Evolutionary conservation across 1,284 basidiomycete species (phyloP), one percentile per base, ranked within the genome.

Genomic region (Boletellus deceptivus): DNA sequence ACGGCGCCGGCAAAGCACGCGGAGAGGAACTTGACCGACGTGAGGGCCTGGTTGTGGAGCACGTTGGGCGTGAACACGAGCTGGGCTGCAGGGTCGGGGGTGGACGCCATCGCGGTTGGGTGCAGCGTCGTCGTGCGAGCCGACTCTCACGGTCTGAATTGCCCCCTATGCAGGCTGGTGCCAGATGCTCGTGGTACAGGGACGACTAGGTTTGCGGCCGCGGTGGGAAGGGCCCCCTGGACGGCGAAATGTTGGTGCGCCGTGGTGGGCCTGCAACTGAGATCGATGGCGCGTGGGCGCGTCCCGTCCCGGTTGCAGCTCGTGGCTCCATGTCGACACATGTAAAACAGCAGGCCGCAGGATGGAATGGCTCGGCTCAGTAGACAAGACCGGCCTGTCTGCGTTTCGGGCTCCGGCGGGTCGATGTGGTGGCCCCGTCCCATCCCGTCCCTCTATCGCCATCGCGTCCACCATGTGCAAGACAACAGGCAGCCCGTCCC

Each of bases 1-100:
- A 84, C 83, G 1, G 91, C 86, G 35, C 93, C 93, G 16, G 91
- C 79, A 64, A 93, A 87, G 71, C 86, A 91, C 3, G 91, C 77
- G 6, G 89, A 83, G 24, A 92, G 69, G 73, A 90, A 90, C 65
- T 88, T 88, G 63, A 86, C 76, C 46, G 77, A 82, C 34, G 76
- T 76, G 25, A 89, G 70, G 11, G 78, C 72, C 17, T 77, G 76
- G 67, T 93, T 93, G 67, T 82, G 83, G 54, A 78, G 69, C 29
- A 91, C 80, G 58, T 91, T 89, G 2, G 86, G 84, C 1, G 77
- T 74, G 60, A 85, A 91, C 39, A 91, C 75, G 46, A 79, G 81
- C 62, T 85, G 84, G 7, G 79, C 75, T 27, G 80, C 72, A 40
- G 75, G 63, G 56, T 84, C 81, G 43, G 75, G 54, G 20, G 68